Evolutionary conservation across 371 early-diverging fungal genomes (phyloP).

Genomic region (Mucor irregularis): DNA sequence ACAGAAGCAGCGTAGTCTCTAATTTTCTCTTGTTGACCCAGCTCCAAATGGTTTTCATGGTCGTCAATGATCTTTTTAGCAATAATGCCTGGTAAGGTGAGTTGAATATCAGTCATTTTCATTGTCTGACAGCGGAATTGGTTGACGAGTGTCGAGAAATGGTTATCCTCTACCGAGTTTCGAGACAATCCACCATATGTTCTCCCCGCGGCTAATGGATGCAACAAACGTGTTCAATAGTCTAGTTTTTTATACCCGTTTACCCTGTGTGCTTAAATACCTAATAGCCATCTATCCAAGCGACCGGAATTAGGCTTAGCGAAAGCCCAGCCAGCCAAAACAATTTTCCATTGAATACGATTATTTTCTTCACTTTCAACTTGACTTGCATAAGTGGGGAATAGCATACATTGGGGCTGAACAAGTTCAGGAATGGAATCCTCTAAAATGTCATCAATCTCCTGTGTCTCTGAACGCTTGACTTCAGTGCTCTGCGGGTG

Average conservation of each 20-base stretch:
- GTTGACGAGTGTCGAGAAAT: conserved; percentile 37
- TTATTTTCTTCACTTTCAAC: conserved; percentile 12
- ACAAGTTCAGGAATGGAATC: conserved; percentile 16
- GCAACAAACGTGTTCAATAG: no score
- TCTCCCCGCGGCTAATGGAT: conserved; percentile 38
- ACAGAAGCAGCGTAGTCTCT: conserved; percentile 24
- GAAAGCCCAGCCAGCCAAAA: conserved; percentile 44
- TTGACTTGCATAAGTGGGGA: conserved; percentile 42
- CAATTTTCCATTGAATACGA: conserved; percentile 25
- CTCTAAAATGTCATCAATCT: conserved; percentile 26
- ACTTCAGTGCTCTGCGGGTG: background rate
- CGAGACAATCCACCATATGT: conserved; percentile 39
- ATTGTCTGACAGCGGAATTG: conserved; percentile 48
- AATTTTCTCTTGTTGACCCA: conserved; percentile 24
- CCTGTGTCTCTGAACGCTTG: conserved; percentile 19
- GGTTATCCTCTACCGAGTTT: conserved; percentile 41
- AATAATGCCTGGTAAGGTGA: conserved; percentile 17
- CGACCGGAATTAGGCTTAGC: conserved; percentile 39
- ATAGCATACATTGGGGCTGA: conserved; percentile 42
- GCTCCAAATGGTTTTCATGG: conserved; percentile 1
- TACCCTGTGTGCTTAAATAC: conserved; percentile 14
- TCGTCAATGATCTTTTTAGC: conserved; percentile 5
- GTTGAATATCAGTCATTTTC: conserved; percentile 17
- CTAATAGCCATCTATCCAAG: conserved; percentile 32
- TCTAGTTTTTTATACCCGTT: background rate